These are phyloP conservation scores for Penicillium herquei DNA, from an alignment of 495 filamentous ascomycete species.

Conservation along the genomic window DNA sequence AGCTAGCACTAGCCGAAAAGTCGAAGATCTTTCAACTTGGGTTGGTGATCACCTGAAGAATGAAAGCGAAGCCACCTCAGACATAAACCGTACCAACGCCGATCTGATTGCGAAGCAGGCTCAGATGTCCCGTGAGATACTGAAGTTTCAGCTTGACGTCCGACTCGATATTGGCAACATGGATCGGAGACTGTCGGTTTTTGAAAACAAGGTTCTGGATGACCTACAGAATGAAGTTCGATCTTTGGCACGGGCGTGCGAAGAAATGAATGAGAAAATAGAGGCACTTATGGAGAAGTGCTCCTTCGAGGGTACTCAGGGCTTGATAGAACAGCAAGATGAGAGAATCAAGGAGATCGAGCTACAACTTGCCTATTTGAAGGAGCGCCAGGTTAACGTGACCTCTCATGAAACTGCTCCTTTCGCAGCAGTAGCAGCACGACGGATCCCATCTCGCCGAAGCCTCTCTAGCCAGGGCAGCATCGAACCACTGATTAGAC, in stretches of 20 bases:
- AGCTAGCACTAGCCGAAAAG: conserved; percentile 2
- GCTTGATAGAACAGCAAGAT: conserved; percentile 7
- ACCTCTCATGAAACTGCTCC: neutral
- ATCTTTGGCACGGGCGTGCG: conserved; percentile 2
- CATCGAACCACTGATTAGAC: conserved; percentile 6
- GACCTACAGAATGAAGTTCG: conserved; percentile 12
- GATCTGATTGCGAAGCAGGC: conserved; percentile 9
- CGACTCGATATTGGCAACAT: conserved; percentile 10
- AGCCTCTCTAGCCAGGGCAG: conserved; percentile 4
- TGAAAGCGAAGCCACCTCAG: conserved; percentile 5
- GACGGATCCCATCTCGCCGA: neutral
- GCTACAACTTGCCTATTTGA: conserved; percentile 5
- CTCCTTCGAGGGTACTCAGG: conserved; percentile 1
- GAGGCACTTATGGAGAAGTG: conserved; percentile 2
- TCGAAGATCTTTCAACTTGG: conserved; percentile 15
- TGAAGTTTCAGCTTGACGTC: conserved; percentile 14
- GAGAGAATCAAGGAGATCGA: conserved; percentile 11
- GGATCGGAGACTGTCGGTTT: conserved; percentile 8
- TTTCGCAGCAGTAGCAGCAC: neutral
- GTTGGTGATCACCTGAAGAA: conserved; percentile 14
- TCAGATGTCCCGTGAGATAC: conserved; percentile 9
- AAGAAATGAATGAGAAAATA: conserved; percentile 11
- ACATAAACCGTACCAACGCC: conserved; percentile 10
- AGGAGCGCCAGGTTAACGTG: neutral
- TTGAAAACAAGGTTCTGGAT: conserved; percentile 11